Percentiles rank a stretch among this genome's conserved stretches.
Evolutionary conservation across 768 basidiomycete species (phyloP).

Genomic region (Suillus fuscotomentosus): DNA sequence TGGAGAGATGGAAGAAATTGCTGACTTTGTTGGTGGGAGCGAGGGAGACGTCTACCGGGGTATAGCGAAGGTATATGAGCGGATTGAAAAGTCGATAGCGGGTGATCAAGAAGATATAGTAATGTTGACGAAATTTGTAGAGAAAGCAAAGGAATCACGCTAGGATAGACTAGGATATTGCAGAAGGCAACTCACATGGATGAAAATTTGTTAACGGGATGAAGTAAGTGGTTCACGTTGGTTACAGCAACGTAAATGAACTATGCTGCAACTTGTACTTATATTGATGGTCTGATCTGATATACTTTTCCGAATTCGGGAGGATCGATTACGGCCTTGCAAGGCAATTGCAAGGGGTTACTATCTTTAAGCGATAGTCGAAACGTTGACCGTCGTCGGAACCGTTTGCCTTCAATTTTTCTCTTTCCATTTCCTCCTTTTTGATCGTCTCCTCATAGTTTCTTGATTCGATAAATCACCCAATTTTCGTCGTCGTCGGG

Average conservation of each 20-base stretch:
- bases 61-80: conserved; percentile 43
- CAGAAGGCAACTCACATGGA: not conserved
- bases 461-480: not conserved
- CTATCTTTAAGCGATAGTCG: not conserved
- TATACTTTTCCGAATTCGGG: conserved; percentile 1
- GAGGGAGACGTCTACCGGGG: conserved; percentile 48
- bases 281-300: not conserved
- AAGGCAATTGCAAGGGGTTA: not conserved
- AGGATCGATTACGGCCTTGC: conserved; percentile 1
- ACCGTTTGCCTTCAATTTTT: not conserved
- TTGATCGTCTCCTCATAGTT: not conserved
- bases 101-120: conserved; percentile 39
- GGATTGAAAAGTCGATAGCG: conserved; percentile 40
- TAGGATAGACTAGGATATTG: conserved; percentile 1
- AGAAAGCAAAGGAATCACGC: conserved; percentile 37
- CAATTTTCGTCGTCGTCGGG: not conserved
- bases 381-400: not conserved
- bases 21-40: conserved; percentile 47
- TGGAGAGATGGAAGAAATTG: conserved; percentile 65
- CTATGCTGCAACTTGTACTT: not conserved
- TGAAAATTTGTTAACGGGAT: not conserved
- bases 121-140: conserved; percentile 42
- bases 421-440: not conserved
- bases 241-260: conserved; percentile 11
- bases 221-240: not conserved